Conservation (phyloP, 1,284 basidiomycete species). For the Sanguinoderma infundibulare region DNA sequence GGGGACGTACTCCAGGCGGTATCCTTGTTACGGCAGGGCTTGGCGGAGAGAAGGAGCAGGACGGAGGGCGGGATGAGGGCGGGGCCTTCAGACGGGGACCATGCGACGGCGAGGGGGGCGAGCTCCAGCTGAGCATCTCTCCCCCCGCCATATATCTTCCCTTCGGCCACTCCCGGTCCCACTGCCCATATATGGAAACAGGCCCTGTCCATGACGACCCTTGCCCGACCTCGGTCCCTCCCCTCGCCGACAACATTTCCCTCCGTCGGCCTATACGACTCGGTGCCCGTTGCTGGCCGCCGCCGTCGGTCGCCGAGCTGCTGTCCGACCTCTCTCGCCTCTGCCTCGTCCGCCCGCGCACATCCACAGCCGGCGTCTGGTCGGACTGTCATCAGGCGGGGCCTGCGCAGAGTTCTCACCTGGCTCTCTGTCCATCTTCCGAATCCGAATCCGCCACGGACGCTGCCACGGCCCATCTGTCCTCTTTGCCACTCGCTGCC, state of each 20-base stretch:
- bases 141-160: constrained; percentile 14
- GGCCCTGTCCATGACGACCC: no score
- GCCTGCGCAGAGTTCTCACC: background rate
- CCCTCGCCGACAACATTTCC: no score
- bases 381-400: background rate
- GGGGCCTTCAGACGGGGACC: constrained; percentile 34
- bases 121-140: constrained; percentile 3
- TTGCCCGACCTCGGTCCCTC: no score
- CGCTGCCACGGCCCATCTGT: background rate
- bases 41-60: constrained; percentile 44
- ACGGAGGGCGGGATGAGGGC: constrained; percentile 28
- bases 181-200: no score
- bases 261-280: no score
- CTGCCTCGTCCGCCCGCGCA: background rate
- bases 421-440: background rate
- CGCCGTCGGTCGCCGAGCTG: no score
- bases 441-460: background rate
- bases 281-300: no score
- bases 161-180: background rate
- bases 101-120: constrained; percentile 28
- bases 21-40: constrained; percentile 77
- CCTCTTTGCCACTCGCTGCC: background rate
- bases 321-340: background rate
- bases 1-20: constrained; percentile 70
- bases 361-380: background rate